These are phyloP conservation scores for Pseudogymnoascus sp. DNA, from an alignment of 2,329 filamentous ascomycete species.

Conservation along the genomic window DNA sequence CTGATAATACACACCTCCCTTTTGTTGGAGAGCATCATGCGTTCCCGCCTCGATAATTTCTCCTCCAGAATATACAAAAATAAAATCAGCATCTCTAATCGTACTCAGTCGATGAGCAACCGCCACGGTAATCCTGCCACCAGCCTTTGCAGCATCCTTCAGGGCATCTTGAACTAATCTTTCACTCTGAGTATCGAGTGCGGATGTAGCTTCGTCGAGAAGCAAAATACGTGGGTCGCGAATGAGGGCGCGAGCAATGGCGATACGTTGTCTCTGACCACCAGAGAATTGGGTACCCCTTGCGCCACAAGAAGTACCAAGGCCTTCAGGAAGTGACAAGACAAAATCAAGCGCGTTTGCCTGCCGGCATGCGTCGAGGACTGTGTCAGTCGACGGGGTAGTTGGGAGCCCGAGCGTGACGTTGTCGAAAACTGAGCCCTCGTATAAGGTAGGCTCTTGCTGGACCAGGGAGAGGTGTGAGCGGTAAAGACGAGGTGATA, in stretches of 20 bases:
- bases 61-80: slow-evolving; percentile 84
- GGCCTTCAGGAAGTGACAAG: slow-evolving; percentile 57
- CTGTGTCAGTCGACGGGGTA: slow-evolving; percentile 35
- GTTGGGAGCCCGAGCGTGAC: slow-evolving; percentile 43
- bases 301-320: slow-evolving; percentile 66
- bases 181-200: slow-evolving; percentile 60
- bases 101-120: slow-evolving; percentile 89
- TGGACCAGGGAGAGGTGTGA: slow-evolving; percentile 46
- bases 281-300: slow-evolving; percentile 66
- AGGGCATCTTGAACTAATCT: background rate
- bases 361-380: background rate
- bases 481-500: slow-evolving; percentile 42
- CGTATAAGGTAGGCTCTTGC: slow-evolving; percentile 48
- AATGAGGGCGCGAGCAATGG: slow-evolving; percentile 70
- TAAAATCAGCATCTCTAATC: slow-evolving; percentile 93
- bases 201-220: slow-evolving; percentile 79
- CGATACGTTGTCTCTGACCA: slow-evolving; percentile 73
- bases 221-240: slow-evolving; percentile 64
- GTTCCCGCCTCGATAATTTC: slow-evolving; percentile 54
- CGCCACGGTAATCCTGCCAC: background rate
- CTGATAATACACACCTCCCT: slow-evolving; percentile 18
- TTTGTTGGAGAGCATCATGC: slow-evolving; percentile 18
- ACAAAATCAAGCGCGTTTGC: slow-evolving; percentile 51
- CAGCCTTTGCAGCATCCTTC: background rate
- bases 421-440: slow-evolving; percentile 49